Percentiles rank a stretch among this genome's conserved stretches.
These are phyloP conservation scores for Ramalina peruviana DNA, from an alignment of 495 filamentous ascomycete genomes.

Conservation along the genomic window DNA sequence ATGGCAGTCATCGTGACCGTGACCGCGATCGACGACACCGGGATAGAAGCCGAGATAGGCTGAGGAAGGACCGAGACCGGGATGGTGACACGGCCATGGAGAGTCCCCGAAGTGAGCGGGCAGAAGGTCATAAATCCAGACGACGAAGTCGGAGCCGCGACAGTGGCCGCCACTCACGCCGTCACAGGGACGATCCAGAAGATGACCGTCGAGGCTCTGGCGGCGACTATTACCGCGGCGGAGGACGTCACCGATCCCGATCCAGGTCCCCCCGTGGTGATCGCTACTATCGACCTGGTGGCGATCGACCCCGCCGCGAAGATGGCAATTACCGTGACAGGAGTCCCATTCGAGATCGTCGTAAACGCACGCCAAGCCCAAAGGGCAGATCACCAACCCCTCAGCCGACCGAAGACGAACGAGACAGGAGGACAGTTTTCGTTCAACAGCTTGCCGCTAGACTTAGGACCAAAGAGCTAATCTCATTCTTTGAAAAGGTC, in stretches of 20 bases:
- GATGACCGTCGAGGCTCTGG: constrained; percentile 52
- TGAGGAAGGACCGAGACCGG: constrained; percentile 42
- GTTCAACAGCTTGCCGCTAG: constrained; percentile 94
- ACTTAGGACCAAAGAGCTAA: constrained; percentile 80
- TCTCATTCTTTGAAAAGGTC: constrained; percentile 91
- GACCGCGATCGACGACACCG: constrained; percentile 47
- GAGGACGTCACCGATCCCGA: constrained; percentile 53
- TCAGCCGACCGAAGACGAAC: constrained; percentile 83
- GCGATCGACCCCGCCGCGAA: constrained; percentile 37
- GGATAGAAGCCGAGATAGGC: constrained; percentile 51
- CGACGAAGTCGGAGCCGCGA: constrained; percentile 71
- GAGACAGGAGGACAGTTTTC: constrained; percentile 92
- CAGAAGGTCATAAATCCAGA: constrained; percentile 71
- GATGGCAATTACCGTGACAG: constrained; percentile 33
- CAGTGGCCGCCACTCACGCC: constrained; percentile 64
- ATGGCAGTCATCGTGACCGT: constrained; percentile 31
- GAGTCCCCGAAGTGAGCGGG: constrained; percentile 63
- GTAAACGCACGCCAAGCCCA: constrained; percentile 37
- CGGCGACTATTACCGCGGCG: constrained; percentile 63
- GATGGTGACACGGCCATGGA: constrained; percentile 56
- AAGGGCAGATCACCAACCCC: constrained; percentile 40
- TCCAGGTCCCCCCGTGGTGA: constrained; percentile 63
- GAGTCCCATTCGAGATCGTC: constrained; percentile 38
- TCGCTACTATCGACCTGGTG: constrained; percentile 63
- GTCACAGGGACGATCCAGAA: constrained; percentile 56